A percentile compares a stretch with the other conserved stretches of the same genome.
Conservation (phyloP, 129 eudicot species). For the Pseudognaphalium luteoalbum region DNA sequence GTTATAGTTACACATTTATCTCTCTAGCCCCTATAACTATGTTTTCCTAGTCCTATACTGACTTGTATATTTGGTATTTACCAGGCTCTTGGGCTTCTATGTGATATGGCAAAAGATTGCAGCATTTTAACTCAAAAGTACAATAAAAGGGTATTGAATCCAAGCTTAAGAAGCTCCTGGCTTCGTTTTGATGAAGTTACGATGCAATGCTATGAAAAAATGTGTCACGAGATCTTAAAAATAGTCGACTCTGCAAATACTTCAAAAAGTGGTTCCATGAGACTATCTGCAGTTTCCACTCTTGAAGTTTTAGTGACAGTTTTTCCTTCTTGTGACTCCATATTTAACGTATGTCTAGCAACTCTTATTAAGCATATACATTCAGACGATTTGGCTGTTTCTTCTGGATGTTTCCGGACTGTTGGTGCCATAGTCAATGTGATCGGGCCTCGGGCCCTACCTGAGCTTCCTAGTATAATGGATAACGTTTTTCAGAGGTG, state of each 20-base stretch:
- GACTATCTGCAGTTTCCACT: constrained; percentile 76
- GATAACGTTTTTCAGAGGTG: constrained; percentile 48
- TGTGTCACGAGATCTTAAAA: constrained; percentile 58
- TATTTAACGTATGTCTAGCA: constrained; percentile 62
- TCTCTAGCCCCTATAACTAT: background rate
- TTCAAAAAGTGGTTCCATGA: constrained; percentile 37
- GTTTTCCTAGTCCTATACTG: background rate
- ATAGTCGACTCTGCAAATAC: constrained; percentile 49
- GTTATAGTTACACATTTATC: background rate
- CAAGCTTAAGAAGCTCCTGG: constrained; percentile 62
- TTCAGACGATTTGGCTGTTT: constrained; percentile 52
- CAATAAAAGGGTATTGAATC: constrained; percentile 39
- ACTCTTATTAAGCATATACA: constrained; percentile 55
- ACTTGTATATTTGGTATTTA: constrained; percentile 15
- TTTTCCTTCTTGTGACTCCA: constrained; percentile 56
- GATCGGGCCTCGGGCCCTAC: constrained; percentile 78
- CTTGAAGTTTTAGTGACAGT: constrained; percentile 64
- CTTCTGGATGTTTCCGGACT: constrained; percentile 69
- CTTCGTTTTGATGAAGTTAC: constrained; percentile 54
- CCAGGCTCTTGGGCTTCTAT: constrained; percentile 82
- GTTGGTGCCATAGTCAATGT: constrained; percentile 75
- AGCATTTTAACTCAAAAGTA: constrained; percentile 39
- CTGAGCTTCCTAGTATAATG: constrained; percentile 89
- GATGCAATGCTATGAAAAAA: constrained; percentile 40
- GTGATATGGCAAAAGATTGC: constrained; percentile 67